Base-by-base conservation (phyloP, 2,329 filamentous ascomycete species). In the Ophiostoma fasciatum region DNA sequence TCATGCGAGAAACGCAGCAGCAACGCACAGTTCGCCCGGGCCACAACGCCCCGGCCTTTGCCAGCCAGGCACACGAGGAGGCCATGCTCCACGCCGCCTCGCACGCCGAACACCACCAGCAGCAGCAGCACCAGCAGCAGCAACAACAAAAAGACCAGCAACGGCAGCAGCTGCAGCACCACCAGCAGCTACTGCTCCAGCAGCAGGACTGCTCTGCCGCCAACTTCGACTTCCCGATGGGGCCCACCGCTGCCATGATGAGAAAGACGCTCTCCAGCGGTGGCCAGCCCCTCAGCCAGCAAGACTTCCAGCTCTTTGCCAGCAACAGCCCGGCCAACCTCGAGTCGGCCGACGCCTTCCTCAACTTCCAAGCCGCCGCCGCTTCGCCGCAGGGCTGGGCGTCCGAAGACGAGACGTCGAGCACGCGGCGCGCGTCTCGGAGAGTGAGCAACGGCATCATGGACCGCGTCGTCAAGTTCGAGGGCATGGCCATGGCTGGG, bases 1-100 rank as follows among this genome's bases (percentile, higher is more conserved):
- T 74, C 63, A 71, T 84, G 77, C 80, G 78, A 78, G 81, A 82
- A 82, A 71, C 79, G 76, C 83, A 88, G 74, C 75, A 82, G 77
- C 82, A 85, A 67, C 74, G 74, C 71, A 71, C 75, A 71, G 72
- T 73, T 72, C 76, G 81, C 74, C 79, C 79, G 74, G 78, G 79
- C 31, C 17, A 18, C 71, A 67, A 55, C 40, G 42, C 45, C 42
- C 59, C 58, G 51, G 50, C 58, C 39, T 41, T 42, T 25, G 37
- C 38, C 44, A 41, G 48, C 43, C 45, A 42, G 38, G 45, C 45
- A 45, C 50, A 53, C 42, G 61, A 60, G 58, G 71, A 71, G 52
- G 65, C 60, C 57, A 76, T 71, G 49, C 56, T 73, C 28, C 57
- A 71, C 46, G 71, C 71, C n/a, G n/a, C n/a, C n/a, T n/a, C n/a